phyloP scores from a whole-genome alignment of 345 rosid species.

The Passiflora organensis region DNA sequence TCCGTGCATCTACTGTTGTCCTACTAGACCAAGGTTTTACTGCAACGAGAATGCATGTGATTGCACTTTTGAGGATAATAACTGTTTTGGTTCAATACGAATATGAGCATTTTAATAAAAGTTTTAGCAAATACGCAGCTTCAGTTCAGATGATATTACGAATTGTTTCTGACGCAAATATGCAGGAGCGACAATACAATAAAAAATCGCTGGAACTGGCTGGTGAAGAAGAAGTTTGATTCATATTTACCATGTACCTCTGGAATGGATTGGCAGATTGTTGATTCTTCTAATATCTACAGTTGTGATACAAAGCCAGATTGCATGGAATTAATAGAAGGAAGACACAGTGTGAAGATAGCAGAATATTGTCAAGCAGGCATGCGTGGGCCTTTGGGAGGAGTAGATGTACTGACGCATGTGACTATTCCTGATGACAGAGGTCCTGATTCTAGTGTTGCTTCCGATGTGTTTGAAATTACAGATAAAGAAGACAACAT shows the following conservation, averaged over 20 bases:
- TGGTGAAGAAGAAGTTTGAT: slow-evolving; percentile 13
- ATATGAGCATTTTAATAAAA: background rate
- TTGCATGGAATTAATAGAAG: slow-evolving; percentile 4
- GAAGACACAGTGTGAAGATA: slow-evolving; percentile 4
- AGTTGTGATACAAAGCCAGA: slow-evolving; percentile 5
- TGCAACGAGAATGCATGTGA: too few relatives aligned
- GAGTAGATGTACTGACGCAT: too few relatives aligned
- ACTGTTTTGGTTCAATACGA: too few relatives aligned
- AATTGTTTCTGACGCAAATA: slow-evolving; percentile 1
- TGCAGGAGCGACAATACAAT: slow-evolving; percentile 25
- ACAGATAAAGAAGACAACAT: background rate
- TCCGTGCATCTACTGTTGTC: too few relatives aligned
- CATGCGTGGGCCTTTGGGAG: too few relatives aligned
- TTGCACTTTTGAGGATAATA: too few relatives aligned
- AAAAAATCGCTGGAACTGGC: slow-evolving; percentile 30
- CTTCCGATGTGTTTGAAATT: background rate
- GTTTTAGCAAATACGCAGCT: background rate
- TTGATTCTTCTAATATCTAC: slow-evolving; percentile 8
- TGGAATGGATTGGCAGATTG: background rate
- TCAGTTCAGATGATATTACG: background rate
- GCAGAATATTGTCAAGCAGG: too few relatives aligned
- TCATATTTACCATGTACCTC: background rate
- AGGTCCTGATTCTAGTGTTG: background rate
- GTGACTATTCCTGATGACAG: too few relatives aligned
- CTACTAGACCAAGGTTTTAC: too few relatives aligned